phyloP scores from a whole-genome alignment of 495 filamentous ascomycete genomes.

The Penicillium dipodomyicola region DNA sequence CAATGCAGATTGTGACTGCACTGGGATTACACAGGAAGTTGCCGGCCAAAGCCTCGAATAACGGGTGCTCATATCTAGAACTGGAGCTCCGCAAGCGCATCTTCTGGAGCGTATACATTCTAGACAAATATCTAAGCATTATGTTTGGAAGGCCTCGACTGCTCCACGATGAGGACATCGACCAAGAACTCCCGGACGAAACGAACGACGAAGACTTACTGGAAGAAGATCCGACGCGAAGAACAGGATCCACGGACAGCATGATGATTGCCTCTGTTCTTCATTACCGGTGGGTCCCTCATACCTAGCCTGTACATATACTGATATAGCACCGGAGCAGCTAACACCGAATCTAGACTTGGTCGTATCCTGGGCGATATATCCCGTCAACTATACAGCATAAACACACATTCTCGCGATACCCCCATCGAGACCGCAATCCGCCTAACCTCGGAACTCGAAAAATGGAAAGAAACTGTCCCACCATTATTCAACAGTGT shows the following conservation, averaged over 20 bases:
- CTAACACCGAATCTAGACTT: slow-evolving; percentile 30
- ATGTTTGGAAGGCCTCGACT: slow-evolving; percentile 54
- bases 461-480: slow-evolving; percentile 41
- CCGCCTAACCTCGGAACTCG: slow-evolving; percentile 36
- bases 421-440: slow-evolving; percentile 40
- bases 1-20: slow-evolving; percentile 46
- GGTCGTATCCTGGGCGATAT: slow-evolving; percentile 45
- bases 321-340: neutral
- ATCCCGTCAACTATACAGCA: slow-evolving; percentile 49
- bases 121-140: slow-evolving; percentile 58
- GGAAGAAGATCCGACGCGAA: slow-evolving; percentile 35
- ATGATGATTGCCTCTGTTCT: slow-evolving; percentile 51
- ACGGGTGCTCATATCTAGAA: slow-evolving; percentile 36
- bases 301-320: neutral
- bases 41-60: slow-evolving; percentile 32
- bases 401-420: slow-evolving; percentile 41
- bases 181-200: slow-evolving; percentile 51
- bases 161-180: slow-evolving; percentile 53
- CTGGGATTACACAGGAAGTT: slow-evolving; percentile 43
- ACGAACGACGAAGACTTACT: slow-evolving; percentile 56
- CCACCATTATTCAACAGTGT: slow-evolving; percentile 49
- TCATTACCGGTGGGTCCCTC: slow-evolving; percentile 37
- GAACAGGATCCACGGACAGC: slow-evolving; percentile 37
- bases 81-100: slow-evolving; percentile 50
- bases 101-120: slow-evolving; percentile 56